Percentiles rank a stretch among this genome's conserved stretches.
Evolutionary conservation across 371 early-diverging fungal genomes (phyloP).

Genomic region (Zancudomyces culisetae): DNA sequence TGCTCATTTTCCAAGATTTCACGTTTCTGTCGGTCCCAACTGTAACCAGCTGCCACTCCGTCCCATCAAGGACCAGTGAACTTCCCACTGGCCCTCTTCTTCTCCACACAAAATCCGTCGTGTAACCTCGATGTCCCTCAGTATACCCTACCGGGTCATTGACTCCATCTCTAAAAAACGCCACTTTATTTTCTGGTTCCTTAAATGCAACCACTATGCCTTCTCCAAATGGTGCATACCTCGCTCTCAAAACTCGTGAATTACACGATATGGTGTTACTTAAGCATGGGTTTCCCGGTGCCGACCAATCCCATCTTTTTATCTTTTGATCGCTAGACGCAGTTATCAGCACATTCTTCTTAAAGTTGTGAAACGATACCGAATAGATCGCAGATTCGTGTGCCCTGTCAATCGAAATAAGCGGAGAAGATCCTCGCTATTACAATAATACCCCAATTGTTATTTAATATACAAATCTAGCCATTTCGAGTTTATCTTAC

Average conservation of each 20-base stretch:
- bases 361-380: neutral
- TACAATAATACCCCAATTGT: neutral
- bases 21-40: neutral
- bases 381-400: constrained; percentile 3
- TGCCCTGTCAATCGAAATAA: neutral
- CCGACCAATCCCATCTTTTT: constrained; percentile 4
- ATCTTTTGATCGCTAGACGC: neutral
- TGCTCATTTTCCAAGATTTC: neutral
- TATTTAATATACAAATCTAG: neutral
- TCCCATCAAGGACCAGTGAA: neutral
- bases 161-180: neutral
- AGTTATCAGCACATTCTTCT: constrained; percentile 1
- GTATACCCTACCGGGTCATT: neutral
- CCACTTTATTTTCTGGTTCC: neutral
- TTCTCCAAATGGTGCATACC: neutral
- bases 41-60: constrained; percentile 2
- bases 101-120: constrained; percentile 2
- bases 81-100: neutral
- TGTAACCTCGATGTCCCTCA: neutral
- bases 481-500: neutral
- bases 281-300: neutral
- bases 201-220: constrained; percentile 1
- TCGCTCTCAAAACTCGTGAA: neutral
- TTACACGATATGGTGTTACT: neutral
- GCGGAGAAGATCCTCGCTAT: neutral